Base-by-base conservation (phyloP, 169 alveolate genomes). In the Plasmodium relictum region DNA sequence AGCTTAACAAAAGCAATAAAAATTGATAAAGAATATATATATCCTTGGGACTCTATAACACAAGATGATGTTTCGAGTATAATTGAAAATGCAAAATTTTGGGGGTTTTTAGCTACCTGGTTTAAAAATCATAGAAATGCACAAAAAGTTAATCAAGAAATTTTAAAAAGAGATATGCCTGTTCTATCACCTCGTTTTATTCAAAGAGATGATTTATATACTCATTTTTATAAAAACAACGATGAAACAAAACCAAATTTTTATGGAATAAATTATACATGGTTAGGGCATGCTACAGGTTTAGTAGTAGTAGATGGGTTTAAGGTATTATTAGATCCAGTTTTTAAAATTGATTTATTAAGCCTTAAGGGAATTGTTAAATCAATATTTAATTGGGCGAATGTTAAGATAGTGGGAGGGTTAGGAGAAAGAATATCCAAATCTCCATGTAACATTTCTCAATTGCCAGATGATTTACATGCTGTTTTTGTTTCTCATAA, bases 281-380 rank as follows among this genome's bases (percentile, higher is more conserved):
- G 89, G 89, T 41, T 78, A n/a, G 89, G 89, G 2, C 89, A 78
- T 78, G 89, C 89, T 0, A 78, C 89, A 14, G 89, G 89, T 8
- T 78, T 78, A 59, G 89, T 63, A 37, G 61, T 65, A 9, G 70
- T 78, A 0, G 89, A 78, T 65, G 89, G 89, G 41, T 65, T 78
- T 22, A 78, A 78, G 50, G 65, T 78, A 65, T 78, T 78, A 65
- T 72, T 78, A 14, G 89, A 78, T 45, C 89, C 89, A 5, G 89
- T 78, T 58, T 78, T 78, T 78, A 78, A 78, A 63, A 78, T 78
- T 1, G 89, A 78, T 41, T 65, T 78, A 24, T 9, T 78, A 50
- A 78, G 89, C 63, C 52, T 78, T 48, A 78, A 78, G 22, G 89
- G 89, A 26, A 50, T 78, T 14, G 65, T 69, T 10, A 63, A 78